Evolutionary conservation across 345 rosid species (phyloP).

Genomic region (Citrus cavaleriei): DNA sequence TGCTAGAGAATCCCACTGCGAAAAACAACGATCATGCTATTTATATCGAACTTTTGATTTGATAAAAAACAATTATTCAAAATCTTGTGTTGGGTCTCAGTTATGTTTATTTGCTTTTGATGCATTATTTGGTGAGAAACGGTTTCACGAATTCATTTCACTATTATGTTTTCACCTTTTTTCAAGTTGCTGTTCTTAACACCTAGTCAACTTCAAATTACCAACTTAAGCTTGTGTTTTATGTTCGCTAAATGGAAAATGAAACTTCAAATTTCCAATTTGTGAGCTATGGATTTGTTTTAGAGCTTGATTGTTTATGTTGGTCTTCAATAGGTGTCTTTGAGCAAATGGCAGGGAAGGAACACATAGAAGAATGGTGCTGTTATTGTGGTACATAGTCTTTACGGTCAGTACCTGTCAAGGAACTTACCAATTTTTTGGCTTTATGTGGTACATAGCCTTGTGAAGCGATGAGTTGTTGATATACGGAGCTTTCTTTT

Average conservation of each 20-base stretch:
- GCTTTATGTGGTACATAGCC: neutral
- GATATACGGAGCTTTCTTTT: neutral
- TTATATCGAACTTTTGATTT: neutral
- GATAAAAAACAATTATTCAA: neutral
- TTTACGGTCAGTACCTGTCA: neutral
- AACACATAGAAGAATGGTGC: neutral
- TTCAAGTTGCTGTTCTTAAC: neutral
- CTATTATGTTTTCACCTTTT: neutral
- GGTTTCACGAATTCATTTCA: neutral
- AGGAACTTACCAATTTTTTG: neutral
- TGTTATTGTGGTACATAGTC: neutral
- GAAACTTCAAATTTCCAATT: neutral
- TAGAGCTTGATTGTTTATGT: neutral
- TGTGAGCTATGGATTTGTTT: neutral
- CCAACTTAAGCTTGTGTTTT: neutral
- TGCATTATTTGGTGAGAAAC: neutral
- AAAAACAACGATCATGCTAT: neutral
- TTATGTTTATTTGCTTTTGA: neutral
- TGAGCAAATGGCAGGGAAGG: neutral
- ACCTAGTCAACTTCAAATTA: neutral
- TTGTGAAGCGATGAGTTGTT: neutral
- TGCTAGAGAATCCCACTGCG: neutral
- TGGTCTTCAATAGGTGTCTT: neutral
- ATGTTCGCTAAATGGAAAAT: neutral
- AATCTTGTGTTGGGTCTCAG: neutral